Evolutionary conservation across 2,329 filamentous ascomycete genomes (phyloP).

Genomic region (Monilinia fructicola): DNA sequence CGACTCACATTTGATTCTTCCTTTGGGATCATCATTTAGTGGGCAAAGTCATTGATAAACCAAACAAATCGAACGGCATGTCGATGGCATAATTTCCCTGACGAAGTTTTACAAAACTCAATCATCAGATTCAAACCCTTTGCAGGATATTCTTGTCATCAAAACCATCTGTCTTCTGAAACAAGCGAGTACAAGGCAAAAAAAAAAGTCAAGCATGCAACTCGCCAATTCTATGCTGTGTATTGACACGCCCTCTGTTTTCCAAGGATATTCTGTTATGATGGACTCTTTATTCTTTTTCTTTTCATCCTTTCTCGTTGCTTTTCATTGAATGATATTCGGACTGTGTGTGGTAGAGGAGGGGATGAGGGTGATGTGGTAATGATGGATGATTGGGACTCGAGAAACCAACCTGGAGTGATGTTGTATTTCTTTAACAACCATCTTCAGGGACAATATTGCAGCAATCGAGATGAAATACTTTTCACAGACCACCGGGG

Average conservation of each 20-base stretch:
- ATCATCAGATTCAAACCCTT: constrained; percentile 28
- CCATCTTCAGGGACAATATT: constrained; percentile 16
- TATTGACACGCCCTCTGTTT: constrained; percentile 8
- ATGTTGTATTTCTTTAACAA: constrained; percentile 22
- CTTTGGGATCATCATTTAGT: not conserved
- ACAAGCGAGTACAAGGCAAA: constrained; percentile 16
- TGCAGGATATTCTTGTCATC: constrained; percentile 28
- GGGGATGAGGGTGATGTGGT: constrained; percentile 2
- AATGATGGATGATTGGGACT: constrained; percentile 11
- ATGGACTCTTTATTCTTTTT: constrained; percentile 5
- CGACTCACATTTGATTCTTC: constrained; percentile 28
- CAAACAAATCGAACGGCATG: constrained; percentile 41
- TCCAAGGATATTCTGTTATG: constrained; percentile 16
- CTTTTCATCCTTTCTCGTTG: constrained; percentile 1
- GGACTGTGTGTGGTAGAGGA: constrained; percentile 2
- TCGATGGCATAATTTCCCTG: constrained; percentile 39
- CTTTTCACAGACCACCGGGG: constrained; percentile 17
- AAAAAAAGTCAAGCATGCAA: constrained; percentile 9
- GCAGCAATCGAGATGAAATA: constrained; percentile 24
- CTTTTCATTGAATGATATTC: constrained; percentile 17
- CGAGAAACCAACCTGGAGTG: constrained; percentile 5
- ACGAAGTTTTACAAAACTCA: constrained; percentile 33
- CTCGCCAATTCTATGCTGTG: constrained; percentile 8
- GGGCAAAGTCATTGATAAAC: constrained; percentile 30
- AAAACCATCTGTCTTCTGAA: constrained; percentile 12